Base-by-base conservation (phyloP, 176 grass and related monocot genomes). In the Aegilops tauschii region DNA sequence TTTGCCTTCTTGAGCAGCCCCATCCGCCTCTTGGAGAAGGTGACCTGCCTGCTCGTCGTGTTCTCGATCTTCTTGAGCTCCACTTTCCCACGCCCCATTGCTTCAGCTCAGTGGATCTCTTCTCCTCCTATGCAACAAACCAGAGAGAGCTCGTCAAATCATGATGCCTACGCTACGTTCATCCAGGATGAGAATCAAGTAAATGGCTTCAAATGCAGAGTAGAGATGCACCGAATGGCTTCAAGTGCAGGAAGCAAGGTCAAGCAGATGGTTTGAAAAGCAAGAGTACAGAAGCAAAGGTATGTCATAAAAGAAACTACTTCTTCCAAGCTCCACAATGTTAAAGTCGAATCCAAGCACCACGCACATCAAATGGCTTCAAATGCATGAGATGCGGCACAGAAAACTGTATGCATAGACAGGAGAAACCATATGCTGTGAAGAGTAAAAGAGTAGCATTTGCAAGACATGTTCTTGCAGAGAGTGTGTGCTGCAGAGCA, bases 11-110 rank as follows among this genome's bases (percentile, higher is more conserved):
- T 97, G 32, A 97, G 80, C 79, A 97, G 77, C 16, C 94, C 92
- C 73, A 62, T 84, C 52, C 92, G 87, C 88, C 94, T 87, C 87
- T 97, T 97, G 89, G 94, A 94, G 90, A 94, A 97, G 25, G 94
- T 94, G 70, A 94, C 94, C 76, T 97, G 92, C 18, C 94, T 92
- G 45, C 67, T 97, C 30, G 92, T 89, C 23, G 81, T 76, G 52
- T 97, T 94, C 82, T 97, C 94, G 8, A 97, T 97, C 94, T 89
- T 92, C 83, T 90, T 94, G 69, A 97, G 92, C 75, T 97, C 89
- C 37, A 97, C 84, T 87, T 92, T 97, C 28, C 94, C 94, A 84
- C 94, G 85, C 40, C 92, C 94, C 94, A 97, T 97, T 68, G 40
- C 29, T 63, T 5, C 28, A 83, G 80, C 40, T 42, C 23, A 37